Evolutionary conservation across 129 eudicot genomes (phyloP), one percentile per base, ranked within the genome.

Genomic region (Centrapalus pauciflorus): DNA sequence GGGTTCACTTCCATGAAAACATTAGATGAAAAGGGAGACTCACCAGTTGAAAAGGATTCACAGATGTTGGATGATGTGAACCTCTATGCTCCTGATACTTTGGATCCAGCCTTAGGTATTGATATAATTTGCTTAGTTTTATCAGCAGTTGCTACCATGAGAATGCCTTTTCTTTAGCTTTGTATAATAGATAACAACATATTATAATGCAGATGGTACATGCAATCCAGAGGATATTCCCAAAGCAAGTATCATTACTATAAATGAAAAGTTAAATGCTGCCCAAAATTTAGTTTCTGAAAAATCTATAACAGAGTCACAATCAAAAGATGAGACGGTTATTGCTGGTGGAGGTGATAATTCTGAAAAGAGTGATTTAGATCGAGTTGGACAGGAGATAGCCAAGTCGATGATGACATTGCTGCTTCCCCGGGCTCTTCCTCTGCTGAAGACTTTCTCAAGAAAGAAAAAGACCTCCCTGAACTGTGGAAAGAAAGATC

Each of bases 401-500:
- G 72, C 84, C 43, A 79, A 79, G 14, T 89, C 99, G 79, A 94
- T 94, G 99, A 84, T 94, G 87, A 66, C 83, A 21, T 30, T 89
- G 59, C 76, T 94, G 65, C 99, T 94, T 71, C 99, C 99, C 23
- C 83, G 78, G 65, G 95, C 99, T 46, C 66, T 94, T 76, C 99
- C 99, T 66, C 77, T 94, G 50, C 84, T 94, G 11, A 86, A 77
- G 66, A 85, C 88, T 40, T 84, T 81, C 70, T 70, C 89, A 61
- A 85, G 95, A 83, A 89, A 71, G 84, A 86, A 84, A 86, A 89
- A 78, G 82, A 76, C 70, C 46, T 57, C 58, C 55, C 5, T 7
- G 33, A 82, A 77, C 24, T 70, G 56, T 43, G 64, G 75, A 63
- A 27, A 72, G 52, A 58, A 28, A 54, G 38, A 71, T 76, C 54